A percentile compares a stretch with the other conserved stretches of the same genome.
These are phyloP conservation scores for Starmerella asiatica DNA, from an alignment of 805 yeast genomes.

Conservation along the genomic window DNA sequence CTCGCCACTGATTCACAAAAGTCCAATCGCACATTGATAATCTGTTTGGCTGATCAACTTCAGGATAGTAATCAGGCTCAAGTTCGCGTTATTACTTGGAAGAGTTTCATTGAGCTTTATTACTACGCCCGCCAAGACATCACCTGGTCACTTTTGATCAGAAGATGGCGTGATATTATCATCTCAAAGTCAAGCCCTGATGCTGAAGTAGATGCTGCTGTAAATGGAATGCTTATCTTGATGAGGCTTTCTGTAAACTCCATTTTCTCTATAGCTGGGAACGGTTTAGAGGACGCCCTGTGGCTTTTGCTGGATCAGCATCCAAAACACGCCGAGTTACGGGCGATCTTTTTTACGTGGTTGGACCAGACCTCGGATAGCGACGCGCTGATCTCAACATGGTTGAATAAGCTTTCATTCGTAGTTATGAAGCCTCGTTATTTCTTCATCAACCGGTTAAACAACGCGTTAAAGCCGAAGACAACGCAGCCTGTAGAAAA, in stretches of 20 bases:
- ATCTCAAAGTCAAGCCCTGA: slow-evolving; percentile 1
- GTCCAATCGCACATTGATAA: slow-evolving; percentile 14
- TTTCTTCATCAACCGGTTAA: slow-evolving; percentile 5
- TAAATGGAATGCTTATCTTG: slow-evolving; percentile 46
- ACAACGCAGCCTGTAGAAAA: neutral
- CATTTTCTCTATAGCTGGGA: slow-evolving; percentile 30
- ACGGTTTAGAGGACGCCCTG: slow-evolving; percentile 37
- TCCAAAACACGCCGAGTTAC: slow-evolving; percentile 34
- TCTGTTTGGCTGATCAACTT: slow-evolving; percentile 28
- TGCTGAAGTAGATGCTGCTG: slow-evolving; percentile 29
- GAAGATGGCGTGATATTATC: slow-evolving; percentile 15
- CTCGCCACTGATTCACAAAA: slow-evolving; percentile 21
- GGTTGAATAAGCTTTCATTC: slow-evolving; percentile 45
- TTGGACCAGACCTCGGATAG: slow-evolving; percentile 34
- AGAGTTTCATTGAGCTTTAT: slow-evolving; percentile 18
- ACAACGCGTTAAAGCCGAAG: neutral
- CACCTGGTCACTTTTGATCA: slow-evolving; percentile 15
- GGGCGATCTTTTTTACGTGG: slow-evolving; percentile 45
- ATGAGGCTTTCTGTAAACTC: slow-evolving; percentile 40
- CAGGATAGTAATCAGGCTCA: slow-evolving; percentile 12
- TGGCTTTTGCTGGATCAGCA: slow-evolving; percentile 46
- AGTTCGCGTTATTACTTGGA: slow-evolving; percentile 21
- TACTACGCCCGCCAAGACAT: slow-evolving; percentile 19
- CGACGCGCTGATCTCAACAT: slow-evolving; percentile 20
- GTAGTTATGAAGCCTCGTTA: slow-evolving; percentile 26